Evolutionary conservation across 441 rosid species (phyloP), one percentile per base, ranked within the genome.

Genomic region (Sinapis alba): DNA sequence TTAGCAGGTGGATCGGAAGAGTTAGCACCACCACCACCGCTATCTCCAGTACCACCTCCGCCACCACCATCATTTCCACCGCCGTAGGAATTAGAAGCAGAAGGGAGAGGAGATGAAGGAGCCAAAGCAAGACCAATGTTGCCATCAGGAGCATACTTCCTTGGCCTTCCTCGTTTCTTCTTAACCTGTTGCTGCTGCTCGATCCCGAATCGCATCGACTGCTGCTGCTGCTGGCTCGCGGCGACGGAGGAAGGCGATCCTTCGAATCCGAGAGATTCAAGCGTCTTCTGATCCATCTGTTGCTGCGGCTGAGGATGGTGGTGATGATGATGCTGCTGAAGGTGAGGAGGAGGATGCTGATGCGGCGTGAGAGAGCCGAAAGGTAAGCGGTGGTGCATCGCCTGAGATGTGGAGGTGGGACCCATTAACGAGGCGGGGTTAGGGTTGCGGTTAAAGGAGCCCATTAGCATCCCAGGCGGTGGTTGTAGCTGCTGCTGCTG

Each of bases 111-210:
- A 10, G 89, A 81, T 7, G 91, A 79, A 3, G 98, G 89, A 2
- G 96, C 85, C 64, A 95, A 79, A 26, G 90, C 93, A 70, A 95
- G 80, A 13, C 93, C 94, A 86, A 91, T 93, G 90, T 83, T 87
- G 57, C 91, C 97, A 10, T 90, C 99, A 1, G 93, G 84, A 21
- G 95, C 79, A 74, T 93, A 90, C 86, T 96, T 93, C 70, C 98
- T 89, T 2, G 98, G 98, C 36, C 99, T 61, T 0, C 99, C 98
- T 0, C 98, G 84, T 81, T 89, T 95, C 92, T 95, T 95, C 90
- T 90, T 90, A 2, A 72, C 81, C n/a, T 74, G 75, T 1, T 91
- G 83, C 64, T 70, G 74, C 4, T 69, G 70, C 4, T 90, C 99
- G 67, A 84, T 84, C 76, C 81, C 81, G 70, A 90, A 92, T 78